These are phyloP conservation scores for Noccaea caerulescens DNA, from an alignment of 345 rosid genomes.

Conservation along the genomic window DNA sequence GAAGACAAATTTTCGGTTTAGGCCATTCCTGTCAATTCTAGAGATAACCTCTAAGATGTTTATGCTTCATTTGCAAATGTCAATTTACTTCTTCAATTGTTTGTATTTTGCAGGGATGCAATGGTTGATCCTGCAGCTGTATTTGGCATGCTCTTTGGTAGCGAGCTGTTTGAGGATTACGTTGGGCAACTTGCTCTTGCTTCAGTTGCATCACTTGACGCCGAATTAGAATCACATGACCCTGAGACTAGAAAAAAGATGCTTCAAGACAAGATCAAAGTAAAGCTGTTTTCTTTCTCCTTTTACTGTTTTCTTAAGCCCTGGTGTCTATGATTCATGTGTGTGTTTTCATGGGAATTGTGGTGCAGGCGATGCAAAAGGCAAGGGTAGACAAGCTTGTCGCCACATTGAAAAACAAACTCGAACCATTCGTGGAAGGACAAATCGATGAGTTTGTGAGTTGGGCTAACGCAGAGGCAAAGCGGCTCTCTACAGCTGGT, in stretches of 20 bases:
- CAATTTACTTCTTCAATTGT: not conserved
- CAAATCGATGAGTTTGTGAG: conserved; percentile 57
- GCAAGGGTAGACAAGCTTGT: conserved; percentile 81
- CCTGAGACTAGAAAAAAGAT: conserved; percentile 52
- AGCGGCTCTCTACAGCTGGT: conserved; percentile 80
- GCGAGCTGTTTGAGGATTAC: conserved; percentile 89
- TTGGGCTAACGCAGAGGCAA: conserved; percentile 84
- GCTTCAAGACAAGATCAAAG: conserved; percentile 77
- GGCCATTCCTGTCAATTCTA: not conserved
- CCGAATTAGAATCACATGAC: conserved; percentile 60
- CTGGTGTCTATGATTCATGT: not conserved
- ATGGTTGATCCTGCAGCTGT: conserved; percentile 93
- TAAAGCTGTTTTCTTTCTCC: conserved; percentile 23
- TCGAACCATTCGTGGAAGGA: conserved; percentile 78
- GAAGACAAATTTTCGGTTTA: not conserved
- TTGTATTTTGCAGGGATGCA: conserved; percentile 56
- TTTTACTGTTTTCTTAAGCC: not conserved
- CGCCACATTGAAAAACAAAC: conserved; percentile 59
- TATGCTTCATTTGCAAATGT: not conserved
- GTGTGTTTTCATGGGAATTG: conserved; percentile 9
- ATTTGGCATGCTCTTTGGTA: conserved; percentile 93
- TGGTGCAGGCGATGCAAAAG: conserved; percentile 65
- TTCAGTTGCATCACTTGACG: conserved; percentile 56
- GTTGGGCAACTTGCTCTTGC: conserved; percentile 90
- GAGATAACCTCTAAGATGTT: not conserved